A percentile compares a stretch with the other conserved stretches of the same genome.
These are phyloP conservation scores for Kalmanozyma brasiliensis DNA, from an alignment of 1,284 basidiomycete species.

Conservation along the genomic window DNA sequence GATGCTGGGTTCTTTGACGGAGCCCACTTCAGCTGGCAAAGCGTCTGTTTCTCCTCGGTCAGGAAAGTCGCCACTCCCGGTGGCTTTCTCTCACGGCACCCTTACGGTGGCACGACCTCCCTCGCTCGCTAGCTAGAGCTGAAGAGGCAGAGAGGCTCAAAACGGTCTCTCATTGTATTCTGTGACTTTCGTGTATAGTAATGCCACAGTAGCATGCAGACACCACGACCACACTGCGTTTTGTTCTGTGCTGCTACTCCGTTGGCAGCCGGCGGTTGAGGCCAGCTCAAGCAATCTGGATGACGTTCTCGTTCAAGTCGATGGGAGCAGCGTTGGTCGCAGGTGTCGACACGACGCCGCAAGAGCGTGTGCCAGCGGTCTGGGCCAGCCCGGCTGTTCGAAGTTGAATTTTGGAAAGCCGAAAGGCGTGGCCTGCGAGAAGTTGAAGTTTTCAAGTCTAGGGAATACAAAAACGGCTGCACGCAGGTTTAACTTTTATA, in stretches of 20 bases:
- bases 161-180: too few relatives aligned
- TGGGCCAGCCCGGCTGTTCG: neutral
- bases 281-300: too few relatives aligned
- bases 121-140: constrained; percentile 8
- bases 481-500: constrained; percentile 5
- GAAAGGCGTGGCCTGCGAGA: constrained; percentile 15
- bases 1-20: constrained; percentile 5
- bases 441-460: constrained; percentile 25
- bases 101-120: constrained; percentile 22
- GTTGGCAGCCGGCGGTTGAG: too few relatives aligned
- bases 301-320: too few relatives aligned
- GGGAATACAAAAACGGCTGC: constrained; percentile 9
- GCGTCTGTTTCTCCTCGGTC: constrained; percentile 3
- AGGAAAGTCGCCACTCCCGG: constrained; percentile 11
- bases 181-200: too few relatives aligned
- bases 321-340: too few relatives aligned
- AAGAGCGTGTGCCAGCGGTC: too few relatives aligned
- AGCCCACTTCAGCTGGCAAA: constrained; percentile 9
- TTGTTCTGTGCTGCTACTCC: too few relatives aligned
- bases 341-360: too few relatives aligned
- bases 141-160: neutral
- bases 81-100: constrained; percentile 20
- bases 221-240: too few relatives aligned
- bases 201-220: too few relatives aligned
- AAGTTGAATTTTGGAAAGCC: constrained; percentile 30